phyloP scores from a whole-genome alignment of 306 rosid species.

The Citrullus colocynthis region DNA sequence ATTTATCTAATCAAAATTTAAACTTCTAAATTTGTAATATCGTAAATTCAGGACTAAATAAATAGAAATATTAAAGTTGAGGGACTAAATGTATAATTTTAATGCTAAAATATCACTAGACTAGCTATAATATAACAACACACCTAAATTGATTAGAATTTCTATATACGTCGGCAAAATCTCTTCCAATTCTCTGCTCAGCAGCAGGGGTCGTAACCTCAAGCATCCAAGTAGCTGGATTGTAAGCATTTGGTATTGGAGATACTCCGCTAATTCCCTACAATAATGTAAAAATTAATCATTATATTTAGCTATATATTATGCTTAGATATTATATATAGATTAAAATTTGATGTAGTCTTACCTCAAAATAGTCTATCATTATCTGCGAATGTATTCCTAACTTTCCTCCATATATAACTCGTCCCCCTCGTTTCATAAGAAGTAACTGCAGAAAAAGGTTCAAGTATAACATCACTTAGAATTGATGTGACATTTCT shows the following conservation, averaged over 20 bases:
- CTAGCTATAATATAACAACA: not conserved
- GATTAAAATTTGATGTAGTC: not conserved
- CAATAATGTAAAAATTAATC: conserved; percentile 9
- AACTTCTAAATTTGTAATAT: no score
- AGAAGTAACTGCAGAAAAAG: conserved; percentile 60
- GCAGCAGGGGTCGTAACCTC: conserved; percentile 67
- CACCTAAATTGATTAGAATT: conserved; percentile 59
- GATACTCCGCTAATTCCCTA: conserved; percentile 42
- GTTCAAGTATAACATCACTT: not conserved
- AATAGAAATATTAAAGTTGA: no score
- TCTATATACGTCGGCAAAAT: conserved; percentile 46
- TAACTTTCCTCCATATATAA: conserved; percentile 78
- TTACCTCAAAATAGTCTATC: conserved; percentile 75
- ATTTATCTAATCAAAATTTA: no score
- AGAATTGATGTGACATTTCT: not conserved
- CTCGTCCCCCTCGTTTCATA: conserved; percentile 80
- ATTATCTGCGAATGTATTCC: conserved; percentile 59
- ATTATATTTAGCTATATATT: no score
- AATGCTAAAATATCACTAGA: not conserved
- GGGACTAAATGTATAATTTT: no score
- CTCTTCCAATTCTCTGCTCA: conserved; percentile 47
- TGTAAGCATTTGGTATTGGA: conserved; percentile 52
- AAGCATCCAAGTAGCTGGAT: conserved; percentile 96
- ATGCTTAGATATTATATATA: no score
- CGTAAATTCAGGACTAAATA: no score